These are phyloP conservation scores for Tetrahymena elliotti DNA, from an alignment of 73 alveolate species.

Conservation along the genomic window DNA sequence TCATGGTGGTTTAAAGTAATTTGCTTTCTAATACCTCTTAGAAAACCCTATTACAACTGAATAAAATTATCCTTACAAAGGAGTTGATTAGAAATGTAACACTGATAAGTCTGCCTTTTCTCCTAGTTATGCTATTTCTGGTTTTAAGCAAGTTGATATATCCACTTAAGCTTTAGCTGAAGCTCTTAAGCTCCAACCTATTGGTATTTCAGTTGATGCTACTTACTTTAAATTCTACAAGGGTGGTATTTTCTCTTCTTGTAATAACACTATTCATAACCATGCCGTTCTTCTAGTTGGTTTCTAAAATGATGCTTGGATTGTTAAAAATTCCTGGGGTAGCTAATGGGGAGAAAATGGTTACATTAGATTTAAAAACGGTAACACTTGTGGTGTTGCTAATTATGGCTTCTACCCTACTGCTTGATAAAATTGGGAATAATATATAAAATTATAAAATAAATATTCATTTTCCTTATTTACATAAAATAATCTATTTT, in stretches of 20 bases:
- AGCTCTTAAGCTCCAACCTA: slow-evolving; percentile 16
- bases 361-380: neutral
- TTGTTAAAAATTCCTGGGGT: slow-evolving; percentile 41
- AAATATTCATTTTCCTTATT: neutral
- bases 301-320: neutral
- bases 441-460: neutral
- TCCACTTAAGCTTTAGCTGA: neutral
- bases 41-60: slow-evolving; percentile 14
- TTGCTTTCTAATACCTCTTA: slow-evolving; percentile 16
- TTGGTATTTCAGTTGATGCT: slow-evolving; percentile 48
- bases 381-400: neutral
- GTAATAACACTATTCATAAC: neutral
- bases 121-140: neutral
- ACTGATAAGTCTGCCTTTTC: neutral
- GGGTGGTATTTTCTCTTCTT: slow-evolving; percentile 31
- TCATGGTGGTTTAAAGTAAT: slow-evolving; percentile 44
- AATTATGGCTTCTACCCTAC: neutral
- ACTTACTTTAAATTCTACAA: slow-evolving; percentile 35
- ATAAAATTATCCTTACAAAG: slow-evolving; percentile 47
- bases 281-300: slow-evolving; percentile 36
- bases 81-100: slow-evolving; percentile 4
- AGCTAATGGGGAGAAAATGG: slow-evolving; percentile 31
- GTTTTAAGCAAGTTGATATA: neutral
- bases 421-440: neutral
- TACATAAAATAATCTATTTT: too few species aligned